Conservation (phyloP, 2,329 filamentous ascomycete genomes). For the Huntiella abstrusa region DNA sequence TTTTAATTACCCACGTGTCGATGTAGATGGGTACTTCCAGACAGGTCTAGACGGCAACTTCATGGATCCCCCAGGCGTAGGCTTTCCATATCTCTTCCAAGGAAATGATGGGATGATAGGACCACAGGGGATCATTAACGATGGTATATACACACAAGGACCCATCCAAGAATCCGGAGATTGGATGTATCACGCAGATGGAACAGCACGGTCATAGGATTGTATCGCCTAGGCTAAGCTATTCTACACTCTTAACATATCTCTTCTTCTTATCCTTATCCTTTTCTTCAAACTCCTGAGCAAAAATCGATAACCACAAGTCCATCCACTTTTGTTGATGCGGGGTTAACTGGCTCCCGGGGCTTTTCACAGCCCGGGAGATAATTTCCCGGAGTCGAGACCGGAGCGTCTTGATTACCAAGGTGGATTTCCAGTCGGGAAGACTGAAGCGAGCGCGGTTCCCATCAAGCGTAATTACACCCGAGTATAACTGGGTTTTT, state of each 20-base stretch:
- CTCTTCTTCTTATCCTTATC: background rate
- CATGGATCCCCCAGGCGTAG: too few species aligned
- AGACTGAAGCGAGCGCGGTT: constrained; percentile 72
- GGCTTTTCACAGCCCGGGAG: constrained; percentile 48
- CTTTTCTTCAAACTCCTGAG: constrained; percentile 10
- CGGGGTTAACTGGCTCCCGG: constrained; percentile 40
- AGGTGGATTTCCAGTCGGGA: constrained; percentile 74
- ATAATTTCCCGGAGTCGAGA: constrained; percentile 57
- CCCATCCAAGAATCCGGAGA: too few species aligned
- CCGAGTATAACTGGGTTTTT: constrained; percentile 51
- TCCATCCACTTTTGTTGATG: constrained; percentile 59
- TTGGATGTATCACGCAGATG: too few species aligned
- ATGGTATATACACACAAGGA: too few species aligned
- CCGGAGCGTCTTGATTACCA: constrained; percentile 71
- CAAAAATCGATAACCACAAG: constrained; percentile 52
- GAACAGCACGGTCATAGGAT: too few species aligned
- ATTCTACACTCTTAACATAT: constrained; percentile 1
- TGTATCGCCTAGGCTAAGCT: background rate
- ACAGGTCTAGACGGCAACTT: background rate
- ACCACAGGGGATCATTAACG: too few species aligned
- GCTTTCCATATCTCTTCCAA: too few species aligned
- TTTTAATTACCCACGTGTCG: constrained; percentile 68
- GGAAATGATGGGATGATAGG: too few species aligned
- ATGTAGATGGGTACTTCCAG: constrained; percentile 10
- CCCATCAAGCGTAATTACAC: constrained; percentile 70